Evolutionary conservation across 768 basidiomycete species (phyloP).

Genomic region (Candolleomyces aberdarensis): DNA sequence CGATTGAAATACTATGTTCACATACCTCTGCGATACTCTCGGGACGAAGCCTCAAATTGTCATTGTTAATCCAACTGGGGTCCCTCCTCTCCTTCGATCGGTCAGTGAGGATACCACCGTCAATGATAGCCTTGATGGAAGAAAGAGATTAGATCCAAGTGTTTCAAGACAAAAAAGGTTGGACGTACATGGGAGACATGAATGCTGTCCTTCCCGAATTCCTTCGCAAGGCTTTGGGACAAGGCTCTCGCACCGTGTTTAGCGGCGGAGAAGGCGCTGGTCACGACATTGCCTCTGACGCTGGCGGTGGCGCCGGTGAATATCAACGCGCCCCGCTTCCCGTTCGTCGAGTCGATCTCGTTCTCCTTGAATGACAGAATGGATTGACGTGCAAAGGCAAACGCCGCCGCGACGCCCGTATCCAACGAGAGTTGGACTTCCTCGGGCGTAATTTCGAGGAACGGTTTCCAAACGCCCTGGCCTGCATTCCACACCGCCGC

Average conservation of each 20-base stretch:
- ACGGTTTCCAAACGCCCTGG: constrained; percentile 58
- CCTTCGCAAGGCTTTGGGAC: constrained; percentile 70
- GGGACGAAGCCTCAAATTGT: constrained; percentile 50
- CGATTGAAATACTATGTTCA: neutral
- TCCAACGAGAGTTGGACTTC: constrained; percentile 52
- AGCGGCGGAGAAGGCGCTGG: constrained; percentile 60
- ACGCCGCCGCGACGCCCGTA: constrained; percentile 54
- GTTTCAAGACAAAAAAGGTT: constrained; percentile 24
- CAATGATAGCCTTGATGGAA: constrained; percentile 55
- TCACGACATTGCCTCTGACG: constrained; percentile 55
- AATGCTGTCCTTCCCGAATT: constrained; percentile 72
- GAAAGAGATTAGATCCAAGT: neutral
- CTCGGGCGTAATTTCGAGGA: constrained; percentile 58
- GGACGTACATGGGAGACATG: constrained; percentile 70
- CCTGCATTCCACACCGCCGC: constrained; percentile 66
- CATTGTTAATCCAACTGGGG: constrained; percentile 43
- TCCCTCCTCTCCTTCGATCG: constrained; percentile 18
- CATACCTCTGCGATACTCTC: constrained; percentile 68
- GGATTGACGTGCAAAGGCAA: constrained; percentile 60
- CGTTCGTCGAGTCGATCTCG: constrained; percentile 40
- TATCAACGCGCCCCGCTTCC: constrained; percentile 60
- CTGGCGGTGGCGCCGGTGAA: constrained; percentile 76
- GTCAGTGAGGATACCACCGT: constrained; percentile 48
- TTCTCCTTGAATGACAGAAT: constrained; percentile 61
- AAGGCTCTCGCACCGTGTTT: constrained; percentile 63